Percentiles rank a stretch among this genome's conserved stretches.
Evolutionary conservation across 345 rosid genomes (phyloP).

Genomic region (Boechera divaricarpa): DNA sequence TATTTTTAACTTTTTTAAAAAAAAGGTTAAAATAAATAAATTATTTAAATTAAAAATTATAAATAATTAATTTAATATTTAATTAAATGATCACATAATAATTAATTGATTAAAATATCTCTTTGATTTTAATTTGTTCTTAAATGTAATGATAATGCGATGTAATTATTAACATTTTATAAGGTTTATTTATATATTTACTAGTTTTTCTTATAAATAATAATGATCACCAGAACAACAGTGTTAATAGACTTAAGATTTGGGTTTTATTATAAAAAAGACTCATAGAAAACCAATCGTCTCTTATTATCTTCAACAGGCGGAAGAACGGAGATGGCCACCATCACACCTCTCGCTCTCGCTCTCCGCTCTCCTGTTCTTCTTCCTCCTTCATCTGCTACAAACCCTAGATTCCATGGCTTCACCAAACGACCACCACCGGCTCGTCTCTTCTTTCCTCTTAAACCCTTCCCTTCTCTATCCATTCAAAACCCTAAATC

Average conservation of each 20-base stretch:
- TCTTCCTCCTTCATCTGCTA: background rate
- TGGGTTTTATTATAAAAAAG: background rate
- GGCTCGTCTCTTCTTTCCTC: background rate
- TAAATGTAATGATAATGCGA: no score
- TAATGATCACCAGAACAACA: no score
- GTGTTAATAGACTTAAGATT: background rate
- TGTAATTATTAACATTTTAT: no score
- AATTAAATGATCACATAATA: no score
- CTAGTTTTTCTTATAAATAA: no score
- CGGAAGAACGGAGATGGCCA: constrained; percentile 33
- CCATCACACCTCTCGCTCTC: constrained; percentile 14
- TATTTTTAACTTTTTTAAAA: no score
- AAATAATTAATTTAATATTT: no score
- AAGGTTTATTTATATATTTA: no score
- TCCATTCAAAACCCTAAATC: constrained; percentile 28
- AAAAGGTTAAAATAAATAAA: no score
- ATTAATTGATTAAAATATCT: no score
- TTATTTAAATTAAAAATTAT: no score
- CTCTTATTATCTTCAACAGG: constrained; percentile 25
- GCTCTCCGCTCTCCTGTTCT: constrained; percentile 21
- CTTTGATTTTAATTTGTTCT: no score
- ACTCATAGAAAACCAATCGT: background rate
- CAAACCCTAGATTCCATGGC: constrained; percentile 29
- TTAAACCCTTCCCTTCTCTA: constrained; percentile 1
- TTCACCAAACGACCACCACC: background rate